Percentiles rank a stretch among this genome's conserved stretches.
Conservation (phyloP, 2,329 filamentous ascomycete species). For the Calonectria pauciramosa region DNA sequence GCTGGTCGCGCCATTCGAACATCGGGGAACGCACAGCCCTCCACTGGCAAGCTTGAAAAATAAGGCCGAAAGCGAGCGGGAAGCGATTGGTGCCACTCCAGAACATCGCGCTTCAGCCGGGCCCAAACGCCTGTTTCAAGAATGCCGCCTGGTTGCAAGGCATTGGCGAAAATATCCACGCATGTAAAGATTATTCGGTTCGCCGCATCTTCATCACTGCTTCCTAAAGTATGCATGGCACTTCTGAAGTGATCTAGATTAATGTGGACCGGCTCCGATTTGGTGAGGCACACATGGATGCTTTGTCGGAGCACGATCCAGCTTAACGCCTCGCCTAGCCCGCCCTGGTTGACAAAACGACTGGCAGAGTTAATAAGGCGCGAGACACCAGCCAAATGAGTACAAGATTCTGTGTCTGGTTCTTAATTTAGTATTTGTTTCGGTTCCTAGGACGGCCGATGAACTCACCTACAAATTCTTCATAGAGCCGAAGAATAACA, state of each 20-base stretch:
- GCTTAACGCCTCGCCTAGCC: neutral
- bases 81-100: neutral
- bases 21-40: neutral
- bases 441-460: neutral
- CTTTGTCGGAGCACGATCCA: neutral
- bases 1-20: neutral
- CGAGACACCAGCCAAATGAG: neutral
- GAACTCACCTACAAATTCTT: neutral
- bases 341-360: neutral
- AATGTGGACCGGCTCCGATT: neutral
- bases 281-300: neutral
- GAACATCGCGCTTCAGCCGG: neutral
- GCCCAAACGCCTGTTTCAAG: neutral
- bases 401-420: neutral
- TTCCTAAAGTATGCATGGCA: neutral
- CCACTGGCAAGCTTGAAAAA: neutral
- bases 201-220: neutral
- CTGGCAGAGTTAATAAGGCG: neutral
- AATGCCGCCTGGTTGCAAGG: neutral
- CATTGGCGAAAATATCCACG: neutral
- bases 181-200: neutral
- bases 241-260: neutral
- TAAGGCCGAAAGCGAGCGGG: neutral
- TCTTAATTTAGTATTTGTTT: neutral
- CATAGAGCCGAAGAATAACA: neutral